Conservation (phyloP, 2,329 filamentous ascomycete genomes). For the Xylariaceae sp. region DNA sequence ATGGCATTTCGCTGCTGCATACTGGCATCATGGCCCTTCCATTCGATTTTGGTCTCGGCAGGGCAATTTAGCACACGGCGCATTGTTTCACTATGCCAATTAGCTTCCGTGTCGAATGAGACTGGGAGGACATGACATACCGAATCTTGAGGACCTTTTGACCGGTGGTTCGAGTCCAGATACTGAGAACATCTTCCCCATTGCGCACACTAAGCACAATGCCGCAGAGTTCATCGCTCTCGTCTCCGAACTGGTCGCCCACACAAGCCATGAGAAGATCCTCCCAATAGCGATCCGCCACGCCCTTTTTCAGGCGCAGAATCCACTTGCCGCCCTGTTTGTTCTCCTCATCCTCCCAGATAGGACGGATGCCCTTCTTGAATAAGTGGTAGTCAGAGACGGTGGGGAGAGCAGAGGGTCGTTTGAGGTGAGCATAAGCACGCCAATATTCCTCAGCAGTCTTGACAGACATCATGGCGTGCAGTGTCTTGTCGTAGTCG, state of each 20-base stretch:
- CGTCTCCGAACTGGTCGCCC: constrained; percentile 91
- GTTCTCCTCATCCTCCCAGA: constrained; percentile 99
- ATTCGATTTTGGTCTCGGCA: constrained; percentile 84
- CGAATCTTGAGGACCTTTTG: constrained; percentile 94
- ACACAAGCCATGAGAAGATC: constrained; percentile 86
- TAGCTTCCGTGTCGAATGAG: constrained; percentile 15
- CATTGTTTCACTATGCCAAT: constrained; percentile 75
- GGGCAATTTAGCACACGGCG: constrained; percentile 86
- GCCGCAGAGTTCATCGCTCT: constrained; percentile 90
- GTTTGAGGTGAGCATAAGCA: constrained; percentile 84
- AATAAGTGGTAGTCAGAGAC: constrained; percentile 99
- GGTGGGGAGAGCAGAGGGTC: constrained; percentile 80
- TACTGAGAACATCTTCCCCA: constrained; percentile 94
- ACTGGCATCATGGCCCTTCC: constrained; percentile 94
- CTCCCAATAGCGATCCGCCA: constrained; percentile 96
- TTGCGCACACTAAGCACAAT: constrained; percentile 91
- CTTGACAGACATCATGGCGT: constrained; percentile 76
- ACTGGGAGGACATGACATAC: constrained; percentile 47
- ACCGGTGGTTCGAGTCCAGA: constrained; percentile 94
- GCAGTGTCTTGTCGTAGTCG: constrained; percentile 96
- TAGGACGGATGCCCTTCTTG: constrained; percentile 91
- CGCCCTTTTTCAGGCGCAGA: constrained; percentile 92
- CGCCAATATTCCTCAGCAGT: constrained; percentile 90
- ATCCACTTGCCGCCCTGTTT: constrained; percentile 97
- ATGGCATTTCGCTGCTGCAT: constrained; percentile 89